Base-by-base conservation (phyloP, 2,329 filamentous ascomycete genomes). In the Claviceps sp. region DNA sequence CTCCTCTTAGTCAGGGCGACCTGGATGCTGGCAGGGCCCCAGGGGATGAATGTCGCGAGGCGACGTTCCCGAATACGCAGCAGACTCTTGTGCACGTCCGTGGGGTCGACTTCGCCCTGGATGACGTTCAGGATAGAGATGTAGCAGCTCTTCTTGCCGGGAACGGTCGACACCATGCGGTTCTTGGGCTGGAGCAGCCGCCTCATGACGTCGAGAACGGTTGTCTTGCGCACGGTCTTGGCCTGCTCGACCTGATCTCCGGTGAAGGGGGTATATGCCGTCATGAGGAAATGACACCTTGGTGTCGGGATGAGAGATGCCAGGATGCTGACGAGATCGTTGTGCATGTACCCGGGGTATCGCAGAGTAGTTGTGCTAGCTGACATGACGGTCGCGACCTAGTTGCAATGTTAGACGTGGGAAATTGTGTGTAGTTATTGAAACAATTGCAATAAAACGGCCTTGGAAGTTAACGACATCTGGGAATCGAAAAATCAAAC, bases 271-370 rank as follows among this genome's bases (percentile, higher is more conserved):
- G 93, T 98, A 73, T 98, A 98, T 44, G 91, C 89, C 5, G 93
- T 98, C 82, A 96, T 95, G 54, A 98, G 77, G 78, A 98, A 98
- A 72, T 98, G 94, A 65, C 90, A 95, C 60, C 93, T 84, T 10
- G 93, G 94, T 0, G 91, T 98, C 1, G 93, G 93, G 56, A 98
- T 97, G 43, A 98, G 78, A 19, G 89, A 95, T 24, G 94, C 93
- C 53, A 98, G 79, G 61, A 98, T 97, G 68, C 91, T 93, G 64
- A 95, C 90, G 16, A 98, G 84, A 65, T 98, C 93, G 68, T 98
- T 98, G 75, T 98, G 93, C 93, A 98, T 98, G 71, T 98, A 98
- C 41, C 93, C 93, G 1, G 93, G 93, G 67, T 98, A 98, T 64
- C 93, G 81, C 49, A 98, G 81, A 2, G 94, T 96, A 10, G 91